A percentile compares a stretch with the other conserved stretches of the same genome.
Evolutionary conservation across 192 early-diverging fungal genomes (phyloP).

Genomic region (Umbelopsis sp.): DNA sequence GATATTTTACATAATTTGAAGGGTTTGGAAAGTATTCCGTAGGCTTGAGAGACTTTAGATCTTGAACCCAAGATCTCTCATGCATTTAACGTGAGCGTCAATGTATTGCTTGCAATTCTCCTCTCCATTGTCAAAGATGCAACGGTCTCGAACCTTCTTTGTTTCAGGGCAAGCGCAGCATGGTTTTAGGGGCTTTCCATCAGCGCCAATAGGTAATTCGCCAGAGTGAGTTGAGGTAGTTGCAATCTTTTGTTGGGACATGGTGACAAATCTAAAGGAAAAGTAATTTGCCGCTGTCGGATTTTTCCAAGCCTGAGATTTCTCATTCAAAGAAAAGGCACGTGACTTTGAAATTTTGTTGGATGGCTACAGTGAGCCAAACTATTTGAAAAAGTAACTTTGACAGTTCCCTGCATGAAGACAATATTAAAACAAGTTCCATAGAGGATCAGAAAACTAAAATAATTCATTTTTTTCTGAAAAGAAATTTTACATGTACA

Average conservation of each 20-base stretch:
- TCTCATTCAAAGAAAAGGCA: not conserved
- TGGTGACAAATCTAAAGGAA: conserved; percentile 17
- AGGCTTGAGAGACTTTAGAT: conserved; percentile 48
- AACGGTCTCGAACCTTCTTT: conserved; percentile 86
- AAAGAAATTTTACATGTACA: too few species aligned
- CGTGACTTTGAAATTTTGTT: not conserved
- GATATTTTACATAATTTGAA: not conserved
- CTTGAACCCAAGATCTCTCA: conserved; percentile 94
- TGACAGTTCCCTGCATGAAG: too few species aligned
- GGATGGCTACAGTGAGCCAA: too few species aligned
- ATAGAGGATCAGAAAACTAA: too few species aligned
- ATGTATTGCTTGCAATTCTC: conserved; percentile 88
- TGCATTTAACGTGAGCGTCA: conserved; percentile 85
- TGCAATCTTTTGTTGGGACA: conserved; percentile 25
- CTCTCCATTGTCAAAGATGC: conserved; percentile 85
- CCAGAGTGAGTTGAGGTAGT: conserved; percentile 34
- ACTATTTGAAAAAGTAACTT: too few species aligned
- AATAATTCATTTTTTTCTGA: too few species aligned
- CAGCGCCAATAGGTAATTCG: conserved; percentile 42
- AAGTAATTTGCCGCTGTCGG: not conserved
- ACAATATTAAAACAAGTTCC: too few species aligned
- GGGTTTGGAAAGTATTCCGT: not conserved
- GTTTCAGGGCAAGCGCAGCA: conserved; percentile 98
- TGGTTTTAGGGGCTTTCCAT: conserved; percentile 76
- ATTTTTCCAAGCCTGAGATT: not conserved